Conservation (phyloP, 805 yeast genomes). For the Lipomyces spencermartinsiae region DNA sequence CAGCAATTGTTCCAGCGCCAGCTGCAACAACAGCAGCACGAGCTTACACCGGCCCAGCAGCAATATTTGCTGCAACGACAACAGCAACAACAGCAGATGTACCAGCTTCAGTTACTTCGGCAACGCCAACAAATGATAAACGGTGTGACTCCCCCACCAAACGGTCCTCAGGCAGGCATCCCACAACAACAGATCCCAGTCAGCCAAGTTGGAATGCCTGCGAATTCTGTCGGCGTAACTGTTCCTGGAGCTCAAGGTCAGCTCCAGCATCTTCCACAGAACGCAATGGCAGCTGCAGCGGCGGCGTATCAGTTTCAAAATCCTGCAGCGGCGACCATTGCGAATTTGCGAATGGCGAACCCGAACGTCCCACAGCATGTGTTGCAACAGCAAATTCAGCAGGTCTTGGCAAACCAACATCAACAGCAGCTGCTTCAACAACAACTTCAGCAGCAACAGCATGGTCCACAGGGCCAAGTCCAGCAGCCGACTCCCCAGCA, state of each 20-base stretch:
- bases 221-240: slow-evolving; percentile 7
- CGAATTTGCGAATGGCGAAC: slow-evolving; percentile 17
- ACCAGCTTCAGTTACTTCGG: slow-evolving; percentile 20
- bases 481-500: slow-evolving; percentile 21
- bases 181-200: slow-evolving; percentile 16
- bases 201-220: slow-evolving; percentile 9
- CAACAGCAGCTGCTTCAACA: slow-evolving; percentile 17
- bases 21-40: slow-evolving; percentile 26
- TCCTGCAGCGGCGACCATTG: slow-evolving; percentile 13
- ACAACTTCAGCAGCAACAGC: slow-evolving; percentile 20
- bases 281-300: slow-evolving; percentile 3
- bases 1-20: slow-evolving; percentile 19
- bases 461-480: slow-evolving; percentile 12
- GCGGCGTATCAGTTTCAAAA: slow-evolving; percentile 23
- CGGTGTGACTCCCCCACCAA: slow-evolving; percentile 10
- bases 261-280: slow-evolving; percentile 9
- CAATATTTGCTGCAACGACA: slow-evolving; percentile 17
- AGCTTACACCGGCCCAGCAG: slow-evolving; percentile 21
- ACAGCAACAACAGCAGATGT: slow-evolving; percentile 25
- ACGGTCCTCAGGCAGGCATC: slow-evolving; percentile 1
- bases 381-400: slow-evolving; percentile 30
- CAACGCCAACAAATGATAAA: slow-evolving; percentile 26
- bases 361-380: slow-evolving; percentile 29
- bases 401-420: slow-evolving; percentile 23
- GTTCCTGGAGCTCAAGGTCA: slow-evolving; percentile 2